Evolutionary conservation across 257 asterid genomes (phyloP).

Genomic region (Solanum chilense): DNA sequence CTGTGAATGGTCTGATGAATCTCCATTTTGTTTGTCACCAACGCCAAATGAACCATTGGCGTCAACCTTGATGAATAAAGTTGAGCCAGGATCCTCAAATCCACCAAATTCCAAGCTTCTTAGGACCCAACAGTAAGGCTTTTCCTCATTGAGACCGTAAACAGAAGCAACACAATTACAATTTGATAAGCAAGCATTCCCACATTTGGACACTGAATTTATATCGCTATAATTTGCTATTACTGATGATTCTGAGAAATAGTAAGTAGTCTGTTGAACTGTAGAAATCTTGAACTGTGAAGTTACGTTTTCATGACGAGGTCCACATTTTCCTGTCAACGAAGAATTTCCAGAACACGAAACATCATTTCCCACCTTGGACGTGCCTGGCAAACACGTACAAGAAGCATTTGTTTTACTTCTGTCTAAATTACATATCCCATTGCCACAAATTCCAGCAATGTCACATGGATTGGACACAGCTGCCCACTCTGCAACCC

Average conservation of each 20-base stretch:
- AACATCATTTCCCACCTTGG: constrained; percentile 7
- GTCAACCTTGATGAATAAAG: constrained; percentile 69
- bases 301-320: constrained; percentile 27
- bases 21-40: constrained; percentile 7
- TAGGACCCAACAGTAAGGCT: constrained; percentile 76
- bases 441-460: constrained; percentile 79
- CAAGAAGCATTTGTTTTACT: constrained; percentile 72
- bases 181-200: constrained; percentile 64
- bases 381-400: constrained; percentile 45
- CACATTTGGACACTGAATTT: constrained; percentile 50
- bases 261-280: constrained; percentile 55
- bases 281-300: constrained; percentile 30
- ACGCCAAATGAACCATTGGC: constrained; percentile 22
- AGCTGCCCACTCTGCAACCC: constrained; percentile 96
- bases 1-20: constrained; percentile 15
- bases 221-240: constrained; percentile 69
- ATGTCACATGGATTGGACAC: constrained; percentile 74
- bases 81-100: constrained; percentile 64
- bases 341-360: constrained; percentile 37
- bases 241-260: constrained; percentile 53
- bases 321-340: constrained; percentile 39
- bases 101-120: constrained; percentile 72
- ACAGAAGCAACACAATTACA: constrained; percentile 80
- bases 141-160: constrained; percentile 74
- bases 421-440: constrained; percentile 56